Percentiles rank a stretch among this genome's conserved stretches.
phyloP scores from a whole-genome alignment of 1,139 yeast genomes.

The Meyerozyma guilliermondii region DNA sequence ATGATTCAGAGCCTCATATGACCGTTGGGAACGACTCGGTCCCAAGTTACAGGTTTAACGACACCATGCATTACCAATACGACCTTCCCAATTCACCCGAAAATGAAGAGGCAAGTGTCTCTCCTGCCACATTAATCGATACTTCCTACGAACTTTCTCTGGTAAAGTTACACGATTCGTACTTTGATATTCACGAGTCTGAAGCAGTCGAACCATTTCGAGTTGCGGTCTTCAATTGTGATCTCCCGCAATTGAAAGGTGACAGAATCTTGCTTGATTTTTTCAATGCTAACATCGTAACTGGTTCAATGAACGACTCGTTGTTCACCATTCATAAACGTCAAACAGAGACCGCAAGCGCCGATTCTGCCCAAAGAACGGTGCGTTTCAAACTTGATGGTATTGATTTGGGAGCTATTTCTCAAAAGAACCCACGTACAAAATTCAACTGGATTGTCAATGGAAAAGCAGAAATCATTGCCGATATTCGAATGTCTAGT shows the following conservation, averaged over 20 bases:
- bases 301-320: conserved; percentile 70
- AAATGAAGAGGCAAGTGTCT: conserved; percentile 9
- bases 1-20: conserved; percentile 2
- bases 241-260: conserved; percentile 55
- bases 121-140: conserved; percentile 18
- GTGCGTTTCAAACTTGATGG: conserved; percentile 64
- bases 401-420: conserved; percentile 46
- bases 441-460: conserved; percentile 67
- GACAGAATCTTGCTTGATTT: conserved; percentile 58
- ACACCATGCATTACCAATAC: conserved; percentile 28
- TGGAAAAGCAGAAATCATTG: conserved; percentile 64
- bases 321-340: conserved; percentile 68
- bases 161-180: conserved; percentile 53
- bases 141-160: conserved; percentile 45
- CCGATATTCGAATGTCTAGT: conserved; percentile 65
- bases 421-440: conserved; percentile 29
- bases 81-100: conserved; percentile 25
- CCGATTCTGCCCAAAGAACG: conserved; percentile 30
- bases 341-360: conserved; percentile 22
- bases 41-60: conserved; percentile 13
- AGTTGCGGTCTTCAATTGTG: conserved; percentile 59
- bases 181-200: conserved; percentile 36
- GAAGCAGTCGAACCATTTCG: conserved; percentile 31
- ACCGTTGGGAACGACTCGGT: conserved; percentile 1
- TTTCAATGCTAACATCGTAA: conserved; percentile 62